phyloP scores from a whole-genome alignment of 2,329 filamentous ascomycete species.

The Fusarium decemcellulare region DNA sequence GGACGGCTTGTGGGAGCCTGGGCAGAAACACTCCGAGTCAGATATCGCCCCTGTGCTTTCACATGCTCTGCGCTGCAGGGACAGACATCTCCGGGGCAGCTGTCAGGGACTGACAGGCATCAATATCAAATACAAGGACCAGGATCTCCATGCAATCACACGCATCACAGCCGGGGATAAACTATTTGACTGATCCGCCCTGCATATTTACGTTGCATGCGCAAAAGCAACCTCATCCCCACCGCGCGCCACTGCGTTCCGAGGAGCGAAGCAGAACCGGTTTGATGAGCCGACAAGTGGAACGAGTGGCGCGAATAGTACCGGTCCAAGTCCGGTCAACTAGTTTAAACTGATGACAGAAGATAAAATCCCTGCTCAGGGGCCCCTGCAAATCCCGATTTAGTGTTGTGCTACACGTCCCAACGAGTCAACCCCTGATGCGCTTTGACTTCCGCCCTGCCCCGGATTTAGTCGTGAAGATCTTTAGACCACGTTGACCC shows the following conservation, averaged over 20 bases:
- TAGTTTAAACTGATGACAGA: not conserved
- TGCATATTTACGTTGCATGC: not conserved
- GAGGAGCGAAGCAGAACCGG: not conserved
- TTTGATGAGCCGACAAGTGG: conserved; percentile 8
- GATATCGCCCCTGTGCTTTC: too few relatives aligned
- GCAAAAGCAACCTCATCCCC: not conserved
- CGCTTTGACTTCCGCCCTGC: conserved; percentile 8
- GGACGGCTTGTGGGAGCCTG: too few relatives aligned
- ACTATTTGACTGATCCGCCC: not conserved
- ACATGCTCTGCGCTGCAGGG: too few relatives aligned
- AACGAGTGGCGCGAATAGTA: conserved; percentile 1
- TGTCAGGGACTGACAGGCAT: too few relatives aligned
- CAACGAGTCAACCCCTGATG: not conserved
- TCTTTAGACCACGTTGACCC: not conserved
- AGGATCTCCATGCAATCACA: too few relatives aligned
- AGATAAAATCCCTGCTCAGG: conserved; percentile 1
- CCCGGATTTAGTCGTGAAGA: conserved; percentile 1
- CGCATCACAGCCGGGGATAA: not conserved
- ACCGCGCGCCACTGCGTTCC: not conserved
- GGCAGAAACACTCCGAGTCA: too few relatives aligned
- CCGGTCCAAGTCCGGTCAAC: not conserved
- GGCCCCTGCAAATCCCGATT: not conserved
- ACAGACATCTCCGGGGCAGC: too few relatives aligned
- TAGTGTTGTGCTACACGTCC: not conserved
- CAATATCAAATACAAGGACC: too few relatives aligned